Conservation (phyloP, 2,329 filamentous ascomycete species). For the Ceratocystis ficicola region DNA sequence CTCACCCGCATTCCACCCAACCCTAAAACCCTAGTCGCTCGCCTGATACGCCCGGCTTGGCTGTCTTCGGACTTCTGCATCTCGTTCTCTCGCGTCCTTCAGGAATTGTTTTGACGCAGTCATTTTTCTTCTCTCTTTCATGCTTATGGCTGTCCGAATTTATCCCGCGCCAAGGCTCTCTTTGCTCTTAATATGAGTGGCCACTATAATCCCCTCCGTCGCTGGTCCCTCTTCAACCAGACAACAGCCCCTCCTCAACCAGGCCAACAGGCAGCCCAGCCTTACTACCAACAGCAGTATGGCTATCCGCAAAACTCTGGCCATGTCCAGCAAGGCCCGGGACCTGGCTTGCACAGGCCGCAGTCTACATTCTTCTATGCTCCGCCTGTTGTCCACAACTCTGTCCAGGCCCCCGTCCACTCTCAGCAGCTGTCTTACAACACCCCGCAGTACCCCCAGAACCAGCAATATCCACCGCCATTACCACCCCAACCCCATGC, state of each 20-base stretch:
- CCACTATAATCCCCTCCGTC: slow-evolving; percentile 1
- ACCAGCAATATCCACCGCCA: background rate
- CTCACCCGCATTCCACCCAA: background rate
- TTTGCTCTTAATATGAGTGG: background rate
- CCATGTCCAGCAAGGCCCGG: background rate
- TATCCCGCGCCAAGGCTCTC: background rate
- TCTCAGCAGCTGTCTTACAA: background rate
- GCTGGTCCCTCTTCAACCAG: slow-evolving; percentile 8
- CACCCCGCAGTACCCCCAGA: background rate
- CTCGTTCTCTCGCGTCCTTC: background rate
- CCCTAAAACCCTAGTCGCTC: no score
- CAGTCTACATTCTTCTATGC: background rate
- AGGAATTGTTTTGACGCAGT: no score
- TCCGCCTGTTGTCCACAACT: background rate
- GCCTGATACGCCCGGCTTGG: background rate
- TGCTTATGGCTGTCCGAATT: background rate
- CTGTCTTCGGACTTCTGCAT: background rate
- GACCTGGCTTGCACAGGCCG: background rate
- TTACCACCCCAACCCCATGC: background rate
- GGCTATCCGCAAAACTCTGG: background rate
- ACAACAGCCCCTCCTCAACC: background rate
- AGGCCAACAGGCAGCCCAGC: background rate
- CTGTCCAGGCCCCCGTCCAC: background rate
- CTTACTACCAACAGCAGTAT: background rate
- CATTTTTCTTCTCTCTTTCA: background rate